Percentiles rank a stretch among this genome's conserved stretches.
Evolutionary conservation across 2,329 filamentous ascomycete species (phyloP).

Genomic region (Tolypocladium amazonense): DNA sequence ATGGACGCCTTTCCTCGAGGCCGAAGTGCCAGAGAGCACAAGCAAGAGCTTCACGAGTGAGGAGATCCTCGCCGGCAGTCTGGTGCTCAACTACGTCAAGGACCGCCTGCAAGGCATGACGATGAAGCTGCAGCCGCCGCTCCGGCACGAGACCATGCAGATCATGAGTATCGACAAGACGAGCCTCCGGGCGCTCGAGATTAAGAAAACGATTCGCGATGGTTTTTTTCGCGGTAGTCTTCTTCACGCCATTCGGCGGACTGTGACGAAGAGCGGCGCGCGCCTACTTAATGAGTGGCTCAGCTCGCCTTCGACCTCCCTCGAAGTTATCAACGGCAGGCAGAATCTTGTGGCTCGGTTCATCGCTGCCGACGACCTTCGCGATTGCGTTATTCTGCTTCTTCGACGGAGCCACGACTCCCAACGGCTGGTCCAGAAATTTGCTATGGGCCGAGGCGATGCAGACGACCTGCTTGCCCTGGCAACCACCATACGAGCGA

Average conservation of each 20-base stretch:
- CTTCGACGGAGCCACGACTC: slow-evolving; percentile 74
- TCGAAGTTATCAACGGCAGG: slow-evolving; percentile 65
- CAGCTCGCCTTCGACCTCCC: slow-evolving; percentile 82
- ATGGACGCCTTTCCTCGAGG: slow-evolving; percentile 72
- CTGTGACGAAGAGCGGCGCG: slow-evolving; percentile 84
- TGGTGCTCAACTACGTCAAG: slow-evolving; percentile 76
- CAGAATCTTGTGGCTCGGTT: slow-evolving; percentile 76
- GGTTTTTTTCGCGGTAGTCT: slow-evolving; percentile 71
- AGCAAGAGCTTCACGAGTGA: slow-evolving; percentile 48
- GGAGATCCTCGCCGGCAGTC: slow-evolving; percentile 68
- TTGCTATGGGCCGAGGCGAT: slow-evolving; percentile 84
- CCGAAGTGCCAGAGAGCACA: slow-evolving; percentile 46
- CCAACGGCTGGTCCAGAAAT: slow-evolving; percentile 84
- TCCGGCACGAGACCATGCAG: slow-evolving; percentile 61
- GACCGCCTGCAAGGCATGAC: slow-evolving; percentile 66
- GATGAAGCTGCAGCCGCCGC: slow-evolving; percentile 75
- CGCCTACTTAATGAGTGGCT: slow-evolving; percentile 76
- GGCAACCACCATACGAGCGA: slow-evolving; percentile 69
- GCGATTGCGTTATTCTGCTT: slow-evolving; percentile 57
- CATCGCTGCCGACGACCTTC: slow-evolving; percentile 52
- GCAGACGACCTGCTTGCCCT: slow-evolving; percentile 81
- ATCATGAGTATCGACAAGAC: slow-evolving; percentile 89
- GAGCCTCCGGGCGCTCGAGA: slow-evolving; percentile 79
- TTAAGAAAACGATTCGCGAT: slow-evolving; percentile 77
- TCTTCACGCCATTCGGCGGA: slow-evolving; percentile 79